phyloP scores from a whole-genome alignment of 2,329 filamentous ascomycete species.

The Alternaria brassicicola region DNA sequence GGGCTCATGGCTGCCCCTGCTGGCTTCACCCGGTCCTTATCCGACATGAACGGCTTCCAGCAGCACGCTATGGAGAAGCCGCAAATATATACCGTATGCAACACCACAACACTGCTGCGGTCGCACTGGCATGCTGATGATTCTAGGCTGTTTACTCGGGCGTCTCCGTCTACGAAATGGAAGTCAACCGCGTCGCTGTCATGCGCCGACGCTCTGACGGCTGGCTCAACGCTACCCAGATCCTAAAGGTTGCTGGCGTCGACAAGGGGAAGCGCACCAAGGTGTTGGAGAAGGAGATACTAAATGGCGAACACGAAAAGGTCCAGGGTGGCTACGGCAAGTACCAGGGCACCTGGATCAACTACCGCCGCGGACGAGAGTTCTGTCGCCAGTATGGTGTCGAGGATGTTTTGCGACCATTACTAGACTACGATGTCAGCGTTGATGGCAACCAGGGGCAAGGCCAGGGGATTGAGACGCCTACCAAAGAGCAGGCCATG shows the following conservation, averaged over 20 bases:
- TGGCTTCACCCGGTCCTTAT: constrained; percentile 48
- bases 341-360: constrained; percentile 99
- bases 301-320: constrained; percentile 96
- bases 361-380: constrained; percentile 87
- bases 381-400: constrained; percentile 83
- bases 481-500: constrained; percentile 98
- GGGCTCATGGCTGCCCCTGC: constrained; percentile 44
- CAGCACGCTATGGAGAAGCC: constrained; percentile 52
- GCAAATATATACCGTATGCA: constrained; percentile 58
- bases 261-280: constrained; percentile 98
- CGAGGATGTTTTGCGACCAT: constrained; percentile 74
- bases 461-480: constrained; percentile 83
- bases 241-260: constrained; percentile 94
- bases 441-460: constrained; percentile 73
- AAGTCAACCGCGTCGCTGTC: constrained; percentile 88
- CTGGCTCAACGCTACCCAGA: constrained; percentile 98
- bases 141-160: constrained; percentile 83
- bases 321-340: constrained; percentile 98
- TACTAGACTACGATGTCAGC: constrained; percentile 81
- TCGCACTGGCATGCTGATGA: constrained; percentile 57
- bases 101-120: constrained; percentile 66
- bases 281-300: constrained; percentile 96
- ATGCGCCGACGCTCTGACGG: constrained; percentile 96
- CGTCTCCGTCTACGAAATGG: constrained; percentile 98
- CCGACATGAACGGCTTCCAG: constrained; percentile 44